phyloP scores from a whole-genome alignment of 2,329 filamentous ascomycete genomes.

The Fusarium multiceps region DNA sequence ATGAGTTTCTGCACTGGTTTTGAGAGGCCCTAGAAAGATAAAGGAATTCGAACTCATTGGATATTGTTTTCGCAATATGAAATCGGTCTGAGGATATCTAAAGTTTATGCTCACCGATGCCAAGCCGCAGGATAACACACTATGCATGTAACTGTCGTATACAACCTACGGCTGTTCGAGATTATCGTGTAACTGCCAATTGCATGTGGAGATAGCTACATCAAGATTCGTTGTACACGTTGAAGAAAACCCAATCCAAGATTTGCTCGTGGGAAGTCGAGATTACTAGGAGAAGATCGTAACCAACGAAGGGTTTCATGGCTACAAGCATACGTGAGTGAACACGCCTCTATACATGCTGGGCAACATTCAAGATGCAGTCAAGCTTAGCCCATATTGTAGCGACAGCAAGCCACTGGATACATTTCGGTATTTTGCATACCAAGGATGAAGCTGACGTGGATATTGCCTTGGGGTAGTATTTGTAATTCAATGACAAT shows the following conservation, averaged over 20 bases:
- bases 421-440: background rate
- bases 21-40: slow-evolving; percentile 28
- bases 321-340: background rate
- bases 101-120: slow-evolving; percentile 28
- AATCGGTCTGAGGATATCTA: slow-evolving; percentile 30
- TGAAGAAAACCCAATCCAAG: background rate
- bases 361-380: background rate
- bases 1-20: background rate
- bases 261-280: background rate
- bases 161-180: slow-evolving; percentile 6
- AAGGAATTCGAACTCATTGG: slow-evolving; percentile 39
- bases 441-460: background rate
- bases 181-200: background rate
- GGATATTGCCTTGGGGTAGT: background rate
- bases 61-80: background rate
- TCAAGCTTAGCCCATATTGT: slow-evolving; percentile 2
- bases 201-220: slow-evolving; percentile 11
- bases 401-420: background rate
- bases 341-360: background rate
- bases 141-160: slow-evolving; percentile 12
- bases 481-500: background rate
- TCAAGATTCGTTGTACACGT: background rate
- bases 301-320: background rate
- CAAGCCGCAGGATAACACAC: slow-evolving; percentile 18
- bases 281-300: background rate